Evolutionary conservation across 495 filamentous ascomycete species (phyloP).

Genomic region (Endocarpon pusillum): DNA sequence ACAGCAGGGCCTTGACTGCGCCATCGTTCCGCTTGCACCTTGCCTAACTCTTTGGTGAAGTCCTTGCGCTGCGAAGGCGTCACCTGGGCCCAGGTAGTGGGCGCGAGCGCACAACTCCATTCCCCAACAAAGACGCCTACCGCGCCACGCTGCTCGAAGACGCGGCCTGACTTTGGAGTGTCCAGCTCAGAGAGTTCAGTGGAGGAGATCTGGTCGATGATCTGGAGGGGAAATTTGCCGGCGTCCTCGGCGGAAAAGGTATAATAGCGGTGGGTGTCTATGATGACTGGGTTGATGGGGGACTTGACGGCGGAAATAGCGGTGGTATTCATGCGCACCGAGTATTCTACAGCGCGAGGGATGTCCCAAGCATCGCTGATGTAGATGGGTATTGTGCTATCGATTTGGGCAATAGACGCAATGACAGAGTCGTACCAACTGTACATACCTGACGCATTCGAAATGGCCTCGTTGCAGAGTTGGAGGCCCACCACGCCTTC

Average conservation of each 20-base stretch:
- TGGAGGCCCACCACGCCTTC: constrained; percentile 32
- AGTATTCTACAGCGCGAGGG: constrained; percentile 19
- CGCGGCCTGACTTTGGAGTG: constrained; percentile 18
- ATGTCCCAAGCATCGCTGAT: constrained; percentile 38
- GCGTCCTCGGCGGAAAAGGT: constrained; percentile 29
- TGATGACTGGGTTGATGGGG: constrained; percentile 23
- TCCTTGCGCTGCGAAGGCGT: constrained; percentile 12
- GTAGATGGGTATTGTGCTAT: constrained; percentile 32
- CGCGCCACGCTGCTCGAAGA: constrained; percentile 25
- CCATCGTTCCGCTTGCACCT: constrained; percentile 25
- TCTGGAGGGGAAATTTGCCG: constrained; percentile 25
- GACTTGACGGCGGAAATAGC: constrained; percentile 8
- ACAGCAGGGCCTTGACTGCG: constrained; percentile 21
- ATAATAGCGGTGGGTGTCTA: constrained; percentile 41
- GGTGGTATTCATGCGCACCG: constrained; percentile 5
- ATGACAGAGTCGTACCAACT: constrained; percentile 36
- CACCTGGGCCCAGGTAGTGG: constrained; percentile 24
- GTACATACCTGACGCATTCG: constrained; percentile 27
- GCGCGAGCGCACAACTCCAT: constrained; percentile 33
- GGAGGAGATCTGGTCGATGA: constrained; percentile 27
- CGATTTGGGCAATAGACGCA: constrained; percentile 21
- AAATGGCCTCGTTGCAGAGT: constrained; percentile 33
- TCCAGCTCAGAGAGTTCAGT: constrained; percentile 8
- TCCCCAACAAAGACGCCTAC: constrained; percentile 34
- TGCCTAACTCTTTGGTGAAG: constrained; percentile 28